Conservation (phyloP, 2,329 filamentous ascomycete genomes). For the Domatiomyces catenatus region DNA sequence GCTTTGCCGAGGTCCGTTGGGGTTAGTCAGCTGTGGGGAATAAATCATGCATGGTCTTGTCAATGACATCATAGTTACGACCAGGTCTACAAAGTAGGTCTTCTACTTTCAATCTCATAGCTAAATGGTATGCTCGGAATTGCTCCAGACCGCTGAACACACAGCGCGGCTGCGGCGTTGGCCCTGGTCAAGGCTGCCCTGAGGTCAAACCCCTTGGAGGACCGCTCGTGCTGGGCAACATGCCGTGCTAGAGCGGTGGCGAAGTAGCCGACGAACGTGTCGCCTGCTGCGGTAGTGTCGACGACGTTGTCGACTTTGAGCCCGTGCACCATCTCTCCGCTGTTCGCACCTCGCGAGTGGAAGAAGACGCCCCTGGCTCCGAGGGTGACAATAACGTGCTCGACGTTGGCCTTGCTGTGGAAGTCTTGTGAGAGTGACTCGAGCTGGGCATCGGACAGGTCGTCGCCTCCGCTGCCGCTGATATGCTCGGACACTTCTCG, state of each 20-base stretch:
- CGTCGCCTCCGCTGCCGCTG: constrained; percentile 18
- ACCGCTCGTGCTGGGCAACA: constrained; percentile 25
- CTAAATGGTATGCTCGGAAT: constrained; percentile 35
- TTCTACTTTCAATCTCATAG: constrained; percentile 21
- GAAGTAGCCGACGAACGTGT: constrained; percentile 86
- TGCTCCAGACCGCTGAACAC: constrained; percentile 31
- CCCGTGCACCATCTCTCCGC: constrained; percentile 39
- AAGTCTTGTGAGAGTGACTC: constrained; percentile 43
- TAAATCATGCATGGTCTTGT: too few species aligned
- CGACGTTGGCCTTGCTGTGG: constrained; percentile 47
- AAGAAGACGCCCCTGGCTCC: constrained; percentile 62
- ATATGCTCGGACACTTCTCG: constrained; percentile 22
- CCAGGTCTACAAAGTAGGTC: too few species aligned
- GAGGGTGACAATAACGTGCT: constrained; percentile 68
- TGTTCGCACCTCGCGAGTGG: constrained; percentile 30
- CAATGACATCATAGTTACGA: too few species aligned
- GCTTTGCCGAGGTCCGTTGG: too few species aligned
- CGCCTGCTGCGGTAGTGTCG: constrained; percentile 85
- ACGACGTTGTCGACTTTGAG: constrained; percentile 58
- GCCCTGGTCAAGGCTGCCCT: constrained; percentile 29
- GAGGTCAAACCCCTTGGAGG: constrained; percentile 36
- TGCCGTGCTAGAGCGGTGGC: constrained; percentile 53
- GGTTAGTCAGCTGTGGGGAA: too few species aligned
- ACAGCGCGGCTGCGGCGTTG: constrained; percentile 28
- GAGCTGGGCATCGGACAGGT: constrained; percentile 19